Evolutionary conservation across 148 eudicot species (phyloP).

Genomic region (Rhododendron vialii): DNA sequence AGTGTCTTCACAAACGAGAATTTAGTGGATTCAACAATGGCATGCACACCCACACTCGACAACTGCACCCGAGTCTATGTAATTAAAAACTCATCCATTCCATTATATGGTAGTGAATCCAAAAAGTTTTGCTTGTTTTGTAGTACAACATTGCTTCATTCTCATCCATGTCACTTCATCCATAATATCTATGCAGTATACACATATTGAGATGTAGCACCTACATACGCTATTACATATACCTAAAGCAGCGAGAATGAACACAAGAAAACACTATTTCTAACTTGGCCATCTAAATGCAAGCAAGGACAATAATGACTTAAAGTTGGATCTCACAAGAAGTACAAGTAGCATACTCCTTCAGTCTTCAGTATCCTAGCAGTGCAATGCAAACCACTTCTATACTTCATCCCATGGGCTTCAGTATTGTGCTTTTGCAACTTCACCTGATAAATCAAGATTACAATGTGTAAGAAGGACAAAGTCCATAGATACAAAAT

Average conservation of each 20-base stretch:
- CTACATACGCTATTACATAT: neutral
- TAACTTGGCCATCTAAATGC: neutral
- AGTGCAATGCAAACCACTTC: slow-evolving; percentile 79
- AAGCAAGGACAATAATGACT: neutral
- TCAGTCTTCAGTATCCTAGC: slow-evolving; percentile 74
- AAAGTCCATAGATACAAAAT: neutral
- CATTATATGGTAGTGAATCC: neutral
- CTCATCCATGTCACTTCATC: neutral
- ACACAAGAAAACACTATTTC: neutral
- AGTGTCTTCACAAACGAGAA: neutral
- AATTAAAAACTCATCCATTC: neutral
- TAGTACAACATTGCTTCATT: neutral
- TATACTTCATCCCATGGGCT: slow-evolving; percentile 62
- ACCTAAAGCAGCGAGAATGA: neutral
- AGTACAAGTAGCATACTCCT: slow-evolving; percentile 80
- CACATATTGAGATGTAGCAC: neutral
- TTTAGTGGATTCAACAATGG: neutral
- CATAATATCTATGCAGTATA: neutral
- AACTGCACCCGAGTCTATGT: neutral
- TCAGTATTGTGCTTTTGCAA: slow-evolving; percentile 88
- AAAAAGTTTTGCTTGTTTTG: neutral
- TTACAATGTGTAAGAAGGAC: neutral
- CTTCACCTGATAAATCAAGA: slow-evolving; percentile 56
- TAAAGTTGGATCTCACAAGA: slow-evolving; percentile 28
- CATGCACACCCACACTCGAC: neutral